Percentiles rank a stretch among this genome's conserved stretches.
Evolutionary conservation across 2,329 filamentous ascomycete genomes (phyloP).

Genomic region (Aspergillus ibericus): DNA sequence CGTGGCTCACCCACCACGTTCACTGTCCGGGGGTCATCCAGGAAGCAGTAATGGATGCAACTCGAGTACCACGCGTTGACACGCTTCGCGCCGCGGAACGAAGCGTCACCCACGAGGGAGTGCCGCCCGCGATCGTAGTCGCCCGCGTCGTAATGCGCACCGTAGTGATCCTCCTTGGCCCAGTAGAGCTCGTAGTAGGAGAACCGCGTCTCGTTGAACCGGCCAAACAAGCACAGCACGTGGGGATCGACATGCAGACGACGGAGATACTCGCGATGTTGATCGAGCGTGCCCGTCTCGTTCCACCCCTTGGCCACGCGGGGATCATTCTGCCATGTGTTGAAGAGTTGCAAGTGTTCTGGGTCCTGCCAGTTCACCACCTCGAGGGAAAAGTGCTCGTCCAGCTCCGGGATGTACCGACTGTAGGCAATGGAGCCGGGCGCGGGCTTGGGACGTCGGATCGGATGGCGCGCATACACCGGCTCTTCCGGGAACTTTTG

Average conservation of each 20-base stretch:
- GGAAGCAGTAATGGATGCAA: slow-evolving; percentile 60
- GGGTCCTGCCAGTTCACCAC: slow-evolving; percentile 66
- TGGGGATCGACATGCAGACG: slow-evolving; percentile 71
- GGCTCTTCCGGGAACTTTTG: slow-evolving; percentile 50
- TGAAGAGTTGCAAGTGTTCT: slow-evolving; percentile 69
- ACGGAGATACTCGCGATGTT: slow-evolving; percentile 71
- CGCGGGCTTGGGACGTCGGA: slow-evolving; percentile 68
- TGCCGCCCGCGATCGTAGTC: slow-evolving; percentile 62
- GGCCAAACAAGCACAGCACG: slow-evolving; percentile 57
- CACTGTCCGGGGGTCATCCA: slow-evolving; percentile 58
- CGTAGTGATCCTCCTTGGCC: slow-evolving; percentile 66
- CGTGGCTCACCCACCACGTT: slow-evolving; percentile 66
- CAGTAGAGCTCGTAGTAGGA: slow-evolving; percentile 82
- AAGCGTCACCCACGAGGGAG: slow-evolving; percentile 58
- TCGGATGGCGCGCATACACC: slow-evolving; percentile 66
- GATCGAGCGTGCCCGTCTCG: slow-evolving; percentile 71
- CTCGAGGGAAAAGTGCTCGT: slow-evolving; percentile 76
- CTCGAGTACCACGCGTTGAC: slow-evolving; percentile 60
- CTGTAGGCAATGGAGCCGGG: slow-evolving; percentile 73
- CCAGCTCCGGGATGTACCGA: slow-evolving; percentile 72
- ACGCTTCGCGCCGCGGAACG: slow-evolving; percentile 56
- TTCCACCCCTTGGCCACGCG: slow-evolving; percentile 80
- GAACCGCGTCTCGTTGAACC: slow-evolving; percentile 70
- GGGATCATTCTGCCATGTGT: slow-evolving; percentile 81
- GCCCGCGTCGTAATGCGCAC: slow-evolving; percentile 57